Evolutionary conservation across 2,329 filamentous ascomycete species (phyloP), one percentile per base, ranked within the genome.

Genomic region (Alternaria ethzedia): DNA sequence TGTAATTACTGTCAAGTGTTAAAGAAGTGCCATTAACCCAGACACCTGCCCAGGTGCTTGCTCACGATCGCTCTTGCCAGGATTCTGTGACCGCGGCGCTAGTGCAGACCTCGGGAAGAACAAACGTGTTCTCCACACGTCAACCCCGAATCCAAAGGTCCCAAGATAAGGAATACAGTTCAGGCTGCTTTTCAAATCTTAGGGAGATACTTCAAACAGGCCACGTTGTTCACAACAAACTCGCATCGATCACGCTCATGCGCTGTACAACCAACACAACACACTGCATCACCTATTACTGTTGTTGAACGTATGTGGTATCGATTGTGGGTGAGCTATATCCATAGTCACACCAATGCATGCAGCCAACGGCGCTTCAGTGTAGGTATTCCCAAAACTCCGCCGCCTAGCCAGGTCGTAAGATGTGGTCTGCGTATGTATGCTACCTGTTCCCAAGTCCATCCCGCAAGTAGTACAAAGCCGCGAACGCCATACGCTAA

Each of bases 401-500:
- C 65, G 58, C 63, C 67, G 54, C 65, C 66, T 57, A 65, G 46
- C 66, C 54, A 65, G 62, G 61, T 64, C 68, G 61, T 60, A 54
- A 59, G 52, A 54, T 59, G 62, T 61, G 52, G 59, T 55, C 59
- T 55, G 47, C 58, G 21, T 50, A 45, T 69, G 63, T 64, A 66
- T 70, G 46, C 59, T 58, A 62, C 54, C 64, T 59, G 61, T 63
- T 41, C 36, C 64, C 67, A 66, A 64, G 63, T 54, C 67, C 64
- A 57, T 64, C 54, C 59, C 57, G 59, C 67, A 59, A 63, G 54
- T 73, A 60, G 50, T 70, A 70, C 68, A 68, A 41, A 63, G 64
- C 49, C 60, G 64, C 63, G 20, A 72, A 74, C 70, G 72, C 70
- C 68, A 63, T 63, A 63, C 69, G 70, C 70, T 70, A 69, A 67